Base-by-base conservation (phyloP, 192 early-diverging fungal species). In the Kickxella alabastrina region DNA sequence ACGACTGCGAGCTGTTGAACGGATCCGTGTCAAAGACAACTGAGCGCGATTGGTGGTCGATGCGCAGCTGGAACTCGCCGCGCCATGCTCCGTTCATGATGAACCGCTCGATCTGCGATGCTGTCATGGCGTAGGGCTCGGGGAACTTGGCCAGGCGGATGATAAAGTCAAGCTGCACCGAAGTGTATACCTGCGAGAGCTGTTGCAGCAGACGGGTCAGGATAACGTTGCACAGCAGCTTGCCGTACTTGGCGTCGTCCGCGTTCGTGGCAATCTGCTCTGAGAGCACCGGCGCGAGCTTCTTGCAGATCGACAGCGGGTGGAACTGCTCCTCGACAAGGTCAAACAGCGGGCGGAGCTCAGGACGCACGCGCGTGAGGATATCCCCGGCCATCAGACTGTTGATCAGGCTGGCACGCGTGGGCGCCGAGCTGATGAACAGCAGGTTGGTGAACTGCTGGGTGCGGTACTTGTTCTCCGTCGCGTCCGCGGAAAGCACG, bases 311-410 rank as follows among this genome's bases (percentile, higher is more conserved):
- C 37, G 92, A 92, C 44, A 99, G 83, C 40, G 97, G 97, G 60
- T 98, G 93, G 87, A 99, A 99, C 68, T 95, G 89, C 43, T 97
- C 94, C 80, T 99, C 97, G 41, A 99, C 81, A 23, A 94, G 86
- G 68, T 93, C 85, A 80, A 95, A 97, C 34, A 99, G 78, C 28
- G 94, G 90, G 24, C 85, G 86, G 49, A 97, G 76, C 74, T 94
- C 92, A 10, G 91, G 89, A 38, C 84, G 81, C 43, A 95, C 92
- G 37, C 85, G 88, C 36, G 80, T 71, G 40, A 96, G 83, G 35
- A 96, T 85, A 61, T 85, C 85, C 67, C 91, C 88, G 83, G 82
- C 83, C 15, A 92, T 68, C 25, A 95, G 92, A 60, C 92, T 91
- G 81, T 85, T 90, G 56, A 98, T 82, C 41, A 99, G 82, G 55